Conservation (phyloP, 2,329 filamentous ascomycete species). For the Sphaceloma murrayae region DNA sequence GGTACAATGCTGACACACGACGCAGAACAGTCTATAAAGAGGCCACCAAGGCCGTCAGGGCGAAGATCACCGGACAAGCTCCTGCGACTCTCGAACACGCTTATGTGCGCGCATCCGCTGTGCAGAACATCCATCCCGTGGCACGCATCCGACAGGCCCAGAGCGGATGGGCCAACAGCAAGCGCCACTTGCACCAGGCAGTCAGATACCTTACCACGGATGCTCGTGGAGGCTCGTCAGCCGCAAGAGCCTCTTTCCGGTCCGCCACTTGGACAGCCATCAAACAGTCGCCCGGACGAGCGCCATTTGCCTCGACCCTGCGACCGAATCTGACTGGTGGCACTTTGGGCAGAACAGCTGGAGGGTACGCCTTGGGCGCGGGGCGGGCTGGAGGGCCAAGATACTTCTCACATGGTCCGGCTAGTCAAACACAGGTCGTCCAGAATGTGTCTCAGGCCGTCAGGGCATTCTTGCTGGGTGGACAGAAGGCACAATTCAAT, state of each 20-base stretch:
- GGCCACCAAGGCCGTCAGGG: conserved; percentile 25
- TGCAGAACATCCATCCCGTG: conserved; percentile 52
- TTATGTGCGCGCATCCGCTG: conserved; percentile 46
- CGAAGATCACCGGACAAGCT: conserved; percentile 30
- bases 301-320: conserved; percentile 80
- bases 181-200: conserved; percentile 32
- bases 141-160: conserved; percentile 56
- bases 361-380: conserved; percentile 69
- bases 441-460: conserved; percentile 93
- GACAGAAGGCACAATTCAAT: conserved; percentile 79
- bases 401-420: conserved; percentile 84
- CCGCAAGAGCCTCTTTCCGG: conserved; percentile 33
- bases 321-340: conserved; percentile 89
- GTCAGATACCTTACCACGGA: conserved; percentile 46
- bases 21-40: conserved; percentile 24
- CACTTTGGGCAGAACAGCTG: conserved; percentile 70
- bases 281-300: conserved; percentile 58
- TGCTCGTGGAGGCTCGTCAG: conserved; percentile 34
- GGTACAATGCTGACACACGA: neutral
- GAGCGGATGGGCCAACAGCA: conserved; percentile 54
- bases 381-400: conserved; percentile 61
- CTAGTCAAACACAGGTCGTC: conserved; percentile 78
- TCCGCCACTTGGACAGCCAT: conserved; percentile 49
- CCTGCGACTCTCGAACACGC: conserved; percentile 48
- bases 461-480: conserved; percentile 83